Evolutionary conservation across 139 green algal genomes (phyloP).

Genomic region (Mesotaenium endlicherianum): DNA sequence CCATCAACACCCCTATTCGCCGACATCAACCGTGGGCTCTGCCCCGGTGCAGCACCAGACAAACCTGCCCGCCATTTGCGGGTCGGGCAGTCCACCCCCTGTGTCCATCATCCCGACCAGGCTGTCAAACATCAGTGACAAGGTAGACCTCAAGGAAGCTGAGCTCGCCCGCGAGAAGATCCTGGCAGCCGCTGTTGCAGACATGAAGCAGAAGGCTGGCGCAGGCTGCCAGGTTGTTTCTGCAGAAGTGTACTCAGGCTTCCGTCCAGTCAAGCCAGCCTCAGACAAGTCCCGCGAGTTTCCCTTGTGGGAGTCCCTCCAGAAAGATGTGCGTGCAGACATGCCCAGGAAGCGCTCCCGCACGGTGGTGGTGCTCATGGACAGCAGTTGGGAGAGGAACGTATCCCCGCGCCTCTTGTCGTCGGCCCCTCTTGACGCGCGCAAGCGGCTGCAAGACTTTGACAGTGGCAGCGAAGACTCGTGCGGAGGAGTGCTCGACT

Average conservation of each 20-base stretch:
- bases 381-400: too few species aligned
- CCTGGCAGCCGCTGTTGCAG: slow-evolving; percentile 12
- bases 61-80: not conserved
- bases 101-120: not conserved
- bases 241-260: not conserved
- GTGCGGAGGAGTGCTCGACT: too few species aligned
- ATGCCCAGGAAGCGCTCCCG: too few species aligned
- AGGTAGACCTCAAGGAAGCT: not conserved
- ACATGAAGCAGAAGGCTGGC: slow-evolving; percentile 21
- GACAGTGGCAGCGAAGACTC: too few species aligned
- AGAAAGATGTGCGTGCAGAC: too few species aligned
- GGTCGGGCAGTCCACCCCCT: not conserved
- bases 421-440: too few species aligned
- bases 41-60: too few species aligned
- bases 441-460: too few species aligned
- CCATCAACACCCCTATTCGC: not conserved
- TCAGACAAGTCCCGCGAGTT: too few species aligned
- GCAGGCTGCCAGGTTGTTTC: not conserved
- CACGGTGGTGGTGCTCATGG: too few species aligned
- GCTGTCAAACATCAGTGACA: not conserved
- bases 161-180: not conserved
- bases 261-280: not conserved
- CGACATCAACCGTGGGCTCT: not conserved
- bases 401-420: too few species aligned
- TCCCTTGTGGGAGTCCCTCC: too few species aligned